Conservation (phyloP, 306 rosid species). For the Abrus precatorius region DNA sequence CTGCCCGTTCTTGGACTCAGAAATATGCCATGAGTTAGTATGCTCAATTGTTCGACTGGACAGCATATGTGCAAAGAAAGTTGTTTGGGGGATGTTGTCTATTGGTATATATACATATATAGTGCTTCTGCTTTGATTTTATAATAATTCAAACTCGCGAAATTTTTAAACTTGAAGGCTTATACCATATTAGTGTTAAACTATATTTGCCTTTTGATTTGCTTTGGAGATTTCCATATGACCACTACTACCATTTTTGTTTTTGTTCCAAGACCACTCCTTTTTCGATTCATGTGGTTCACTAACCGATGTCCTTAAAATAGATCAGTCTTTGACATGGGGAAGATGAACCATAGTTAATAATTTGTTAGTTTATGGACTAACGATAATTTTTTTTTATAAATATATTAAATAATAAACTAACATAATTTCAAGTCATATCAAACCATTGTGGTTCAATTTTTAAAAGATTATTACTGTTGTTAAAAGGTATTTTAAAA, state of each 20-base stretch:
- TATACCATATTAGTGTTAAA: not conserved
- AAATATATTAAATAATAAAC: too few relatives aligned
- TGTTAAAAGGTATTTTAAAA: too few relatives aligned
- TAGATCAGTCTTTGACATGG: not conserved
- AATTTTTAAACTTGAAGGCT: not conserved
- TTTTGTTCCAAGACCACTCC: too few relatives aligned
- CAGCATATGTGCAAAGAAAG: slow-evolving; percentile 14
- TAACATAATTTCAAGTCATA: too few relatives aligned
- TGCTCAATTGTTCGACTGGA: slow-evolving; percentile 29
- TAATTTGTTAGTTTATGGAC: too few relatives aligned
- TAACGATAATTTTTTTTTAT: too few relatives aligned
- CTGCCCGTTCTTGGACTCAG: slow-evolving; percentile 73
- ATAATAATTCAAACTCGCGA: slow-evolving; percentile 40
- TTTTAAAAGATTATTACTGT: too few relatives aligned
- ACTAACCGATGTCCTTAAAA: not conserved
- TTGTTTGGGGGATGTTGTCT: not conserved
- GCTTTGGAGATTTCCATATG: not conserved
- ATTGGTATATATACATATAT: slow-evolving; percentile 34
- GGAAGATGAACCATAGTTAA: too few relatives aligned
- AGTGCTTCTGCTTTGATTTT: slow-evolving; percentile 32
- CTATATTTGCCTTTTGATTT: not conserved
- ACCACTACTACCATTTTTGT: not conserved
- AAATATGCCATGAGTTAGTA: slow-evolving; percentile 61
- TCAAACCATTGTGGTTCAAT: too few relatives aligned
- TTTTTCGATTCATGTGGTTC: not conserved